These are phyloP conservation scores for Tetracladium maxilliforme DNA, from an alignment of 2,329 filamentous ascomycete species.

Conservation along the genomic window DNA sequence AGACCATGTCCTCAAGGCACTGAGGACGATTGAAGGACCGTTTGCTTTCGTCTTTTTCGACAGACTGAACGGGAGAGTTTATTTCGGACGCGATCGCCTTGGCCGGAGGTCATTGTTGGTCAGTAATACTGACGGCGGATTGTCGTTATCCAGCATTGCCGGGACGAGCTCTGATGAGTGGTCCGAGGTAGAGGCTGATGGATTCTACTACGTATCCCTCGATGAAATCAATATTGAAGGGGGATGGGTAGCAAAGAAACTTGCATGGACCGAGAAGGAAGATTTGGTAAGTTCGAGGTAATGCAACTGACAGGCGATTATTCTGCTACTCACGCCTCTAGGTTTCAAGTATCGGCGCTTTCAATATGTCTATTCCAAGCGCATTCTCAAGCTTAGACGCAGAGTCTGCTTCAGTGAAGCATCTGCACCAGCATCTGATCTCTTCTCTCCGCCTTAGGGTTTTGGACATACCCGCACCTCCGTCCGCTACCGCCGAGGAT, in stretches of 20 bases:
- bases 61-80: constrained; percentile 42
- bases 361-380: constrained; percentile 21
- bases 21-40: constrained; percentile 59
- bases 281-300: no score
- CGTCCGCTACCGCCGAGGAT: constrained; percentile 16
- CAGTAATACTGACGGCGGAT: constrained; percentile 24
- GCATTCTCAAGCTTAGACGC: constrained; percentile 13
- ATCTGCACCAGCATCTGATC: constrained; percentile 37
- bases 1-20: constrained; percentile 28
- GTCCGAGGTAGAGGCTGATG: constrained; percentile 73
- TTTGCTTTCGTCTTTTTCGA: constrained; percentile 86
- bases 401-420: constrained; percentile 32
- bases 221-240: no score
- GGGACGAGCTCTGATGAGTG: constrained; percentile 39
- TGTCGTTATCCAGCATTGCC: constrained; percentile 60
- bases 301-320: no score
- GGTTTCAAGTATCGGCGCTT: constrained; percentile 11
- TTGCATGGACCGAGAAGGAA: no score
- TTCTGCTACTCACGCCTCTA: no score
- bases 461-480: constrained; percentile 46
- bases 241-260: no score
- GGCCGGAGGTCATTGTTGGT: constrained; percentile 71
- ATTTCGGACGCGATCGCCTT: constrained; percentile 76
- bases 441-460: constrained; percentile 52
- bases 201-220: constrained; percentile 60